Evolutionary conservation across 768 basidiomycete genomes (phyloP).

Genomic region (Mycena alexandri): DNA sequence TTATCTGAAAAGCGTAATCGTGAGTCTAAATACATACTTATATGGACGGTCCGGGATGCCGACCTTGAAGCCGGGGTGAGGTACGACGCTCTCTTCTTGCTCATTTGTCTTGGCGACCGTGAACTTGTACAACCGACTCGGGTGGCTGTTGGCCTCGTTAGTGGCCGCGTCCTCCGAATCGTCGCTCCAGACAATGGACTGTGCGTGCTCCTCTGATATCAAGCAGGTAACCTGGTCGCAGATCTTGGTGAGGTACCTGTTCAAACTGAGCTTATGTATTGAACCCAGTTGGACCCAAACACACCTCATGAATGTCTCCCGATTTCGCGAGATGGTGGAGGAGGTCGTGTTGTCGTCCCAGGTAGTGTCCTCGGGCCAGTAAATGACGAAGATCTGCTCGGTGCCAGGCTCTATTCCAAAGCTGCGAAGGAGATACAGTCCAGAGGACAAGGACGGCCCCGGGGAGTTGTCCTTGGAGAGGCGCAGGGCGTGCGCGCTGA

Average conservation of each 20-base stretch:
- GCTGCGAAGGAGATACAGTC: slow-evolving; percentile 59
- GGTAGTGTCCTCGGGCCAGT: slow-evolving; percentile 73
- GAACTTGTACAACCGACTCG: slow-evolving; percentile 63
- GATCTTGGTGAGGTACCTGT: slow-evolving; percentile 70
- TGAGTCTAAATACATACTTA: not conserved
- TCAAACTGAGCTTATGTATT: not conserved
- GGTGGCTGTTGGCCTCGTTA: slow-evolving; percentile 49
- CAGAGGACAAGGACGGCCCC: slow-evolving; percentile 57
- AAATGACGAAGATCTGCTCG: slow-evolving; percentile 59
- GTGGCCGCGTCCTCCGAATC: slow-evolving; percentile 40
- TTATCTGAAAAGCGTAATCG: not conserved
- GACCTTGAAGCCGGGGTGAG: slow-evolving; percentile 61
- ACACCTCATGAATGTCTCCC: slow-evolving; percentile 73
- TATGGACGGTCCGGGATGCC: not conserved
- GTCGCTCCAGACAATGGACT: slow-evolving; percentile 57
- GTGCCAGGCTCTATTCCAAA: slow-evolving; percentile 20
- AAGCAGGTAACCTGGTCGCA: slow-evolving; percentile 67
- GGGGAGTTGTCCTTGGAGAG: slow-evolving; percentile 34
- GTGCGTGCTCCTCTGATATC: slow-evolving; percentile 61
- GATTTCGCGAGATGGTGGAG: slow-evolving; percentile 61
- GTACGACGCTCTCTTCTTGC: slow-evolving; percentile 62
- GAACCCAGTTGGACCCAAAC: not conserved
- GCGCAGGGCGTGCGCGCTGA: slow-evolving; percentile 20
- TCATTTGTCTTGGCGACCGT: slow-evolving; percentile 66
- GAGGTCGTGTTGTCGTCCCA: slow-evolving; percentile 64